Base-by-base conservation (phyloP, 345 rosid genomes). In the Limnanthes douglasii region DNA sequence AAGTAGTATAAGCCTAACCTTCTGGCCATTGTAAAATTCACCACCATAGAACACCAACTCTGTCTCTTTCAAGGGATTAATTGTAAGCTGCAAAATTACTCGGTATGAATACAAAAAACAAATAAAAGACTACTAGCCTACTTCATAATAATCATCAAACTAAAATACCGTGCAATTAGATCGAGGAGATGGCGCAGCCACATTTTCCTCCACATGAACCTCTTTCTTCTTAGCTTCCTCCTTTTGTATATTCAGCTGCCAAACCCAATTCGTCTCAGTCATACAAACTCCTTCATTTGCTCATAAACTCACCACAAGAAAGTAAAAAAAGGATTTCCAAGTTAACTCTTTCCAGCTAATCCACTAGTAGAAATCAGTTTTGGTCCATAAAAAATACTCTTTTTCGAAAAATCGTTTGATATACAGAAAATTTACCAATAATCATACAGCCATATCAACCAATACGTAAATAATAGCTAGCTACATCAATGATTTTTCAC, bases 211-310 rank as follows among this genome's bases (percentile, higher is more conserved):
- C 10, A 83, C 61, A 18, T 61, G 90, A 8, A 88, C 86, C 41
- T 88, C 93, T 70, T 79, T 76, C 80, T 88, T 88, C 84, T 79
- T 83, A 11, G 97, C 93, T 46, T 88, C 93, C 41, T 79, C 90
- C 35, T 76, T 83, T 41, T 83, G 90, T 29, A 83, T 83, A 43
- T 59, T 73, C 46, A 71, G 49, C 97, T 86, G 72, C 6, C 20
- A 35, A 43, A 19, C n/a, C n/a, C n/a, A n/a, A n/a, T n/a, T n/a
- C n/a, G n/a, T n/a, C n/a, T n/a, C n/a, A n/a, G n/a, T n/a, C n/a
- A n/a, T n/a, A n/a, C n/a, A n/a, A n/a, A n/a, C n/a, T n/a, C n/a
- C n/a, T n/a, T n/a, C n/a, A n/a, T n/a, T n/a, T n/a, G n/a, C n/a
- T n/a, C n/a, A n/a, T n/a, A n/a, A n/a, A n/a, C n/a, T n/a, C n/a